Evolutionary conservation across 2,329 filamentous ascomycete genomes (phyloP), one percentile per base, ranked within the genome.

Genomic region (Aspergillus sp.): DNA sequence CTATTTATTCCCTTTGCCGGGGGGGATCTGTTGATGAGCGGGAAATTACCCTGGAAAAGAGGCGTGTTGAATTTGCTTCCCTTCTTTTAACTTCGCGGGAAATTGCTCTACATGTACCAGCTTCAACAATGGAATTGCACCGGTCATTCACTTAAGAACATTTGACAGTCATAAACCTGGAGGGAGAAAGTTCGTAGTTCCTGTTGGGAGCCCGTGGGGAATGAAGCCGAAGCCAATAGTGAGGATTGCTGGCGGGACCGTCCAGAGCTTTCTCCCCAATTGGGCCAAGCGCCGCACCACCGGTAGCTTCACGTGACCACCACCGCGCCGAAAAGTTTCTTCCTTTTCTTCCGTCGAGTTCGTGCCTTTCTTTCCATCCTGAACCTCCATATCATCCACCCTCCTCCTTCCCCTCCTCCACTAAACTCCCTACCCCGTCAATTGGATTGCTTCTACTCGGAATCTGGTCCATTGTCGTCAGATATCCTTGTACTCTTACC

Each of bases 281-380:
- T n/a, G 47, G 47, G 47, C 10, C 41, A 44, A 50, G 47, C 47
- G 25, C 47, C n/a, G 27, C 10, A 36, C 32, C 32, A 36, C 10
- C 32, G 32, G 11, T 36, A 15, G 32, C 10, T 41, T 62, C 63
- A 65, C 59, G 63, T 65, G 63, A 60, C 13, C 4, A 17, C 15
- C 25, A 10, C 21, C 21, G 21, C 63, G 64, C 64, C 30, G 66
- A 70, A 71, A 73, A 73, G 68, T 72, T 72, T 73, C 70, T 73
- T 70, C 67, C 60, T 44, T 54, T 54, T 58, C 38, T 48, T 56
- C 32, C 53, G 39, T 39, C 21, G 62, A 60, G 60, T 39, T n/a
- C 25, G 27, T 49, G 60, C 54, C 57, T 58, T 51, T 48, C 60
- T 32, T 32, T 51, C 52, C 55, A 36, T 36, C 32, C 11, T 5